A percentile compares a stretch with the other conserved stretches of the same genome.
phyloP scores from a whole-genome alignment of 2,329 filamentous ascomycete genomes.

The Seiridium cupressi region DNA sequence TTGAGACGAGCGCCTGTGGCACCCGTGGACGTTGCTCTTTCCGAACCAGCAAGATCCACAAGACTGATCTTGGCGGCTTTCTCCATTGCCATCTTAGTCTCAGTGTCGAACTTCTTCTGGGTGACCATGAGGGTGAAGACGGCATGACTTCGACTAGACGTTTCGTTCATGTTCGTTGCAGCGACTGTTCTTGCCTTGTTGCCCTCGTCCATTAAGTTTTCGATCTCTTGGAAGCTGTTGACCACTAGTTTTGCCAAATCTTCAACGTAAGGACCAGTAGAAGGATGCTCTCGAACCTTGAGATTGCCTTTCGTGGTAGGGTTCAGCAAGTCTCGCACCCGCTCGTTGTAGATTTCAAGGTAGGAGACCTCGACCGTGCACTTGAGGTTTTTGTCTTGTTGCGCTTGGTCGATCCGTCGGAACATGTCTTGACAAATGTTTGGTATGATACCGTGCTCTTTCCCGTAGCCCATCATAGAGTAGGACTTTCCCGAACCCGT shows the following conservation, averaged over 20 bases:
- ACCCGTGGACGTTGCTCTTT: slow-evolving; percentile 94
- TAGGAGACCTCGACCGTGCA: slow-evolving; percentile 98
- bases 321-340: slow-evolving; percentile 92
- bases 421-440: slow-evolving; percentile 99
- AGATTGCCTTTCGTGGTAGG: slow-evolving; percentile 94
- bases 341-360: slow-evolving; percentile 98
- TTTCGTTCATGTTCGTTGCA: slow-evolving; percentile 99
- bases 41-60: slow-evolving; percentile 95
- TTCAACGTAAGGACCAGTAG: slow-evolving; percentile 96
- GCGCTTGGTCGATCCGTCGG: slow-evolving; percentile 70
- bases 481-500: slow-evolving; percentile 98
- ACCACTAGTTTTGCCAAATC: slow-evolving; percentile 95
- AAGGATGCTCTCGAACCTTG: slow-evolving; percentile 96
- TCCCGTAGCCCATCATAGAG: slow-evolving; percentile 99
- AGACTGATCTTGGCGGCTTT: slow-evolving; percentile 98
- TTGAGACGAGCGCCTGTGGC: slow-evolving; percentile 93
- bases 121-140: slow-evolving; percentile 96
- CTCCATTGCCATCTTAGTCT: slow-evolving; percentile 96
- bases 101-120: slow-evolving; percentile 85
- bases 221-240: slow-evolving; percentile 90
- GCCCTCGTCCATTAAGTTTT: slow-evolving; percentile 97
- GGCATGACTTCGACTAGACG: slow-evolving; percentile 94
- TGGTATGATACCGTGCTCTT: slow-evolving; percentile 93
- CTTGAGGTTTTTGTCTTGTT: slow-evolving; percentile 71
- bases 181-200: slow-evolving; percentile 98